phyloP scores from a whole-genome alignment of 805 yeast genomes.

The Ogataea haglerorum region DNA sequence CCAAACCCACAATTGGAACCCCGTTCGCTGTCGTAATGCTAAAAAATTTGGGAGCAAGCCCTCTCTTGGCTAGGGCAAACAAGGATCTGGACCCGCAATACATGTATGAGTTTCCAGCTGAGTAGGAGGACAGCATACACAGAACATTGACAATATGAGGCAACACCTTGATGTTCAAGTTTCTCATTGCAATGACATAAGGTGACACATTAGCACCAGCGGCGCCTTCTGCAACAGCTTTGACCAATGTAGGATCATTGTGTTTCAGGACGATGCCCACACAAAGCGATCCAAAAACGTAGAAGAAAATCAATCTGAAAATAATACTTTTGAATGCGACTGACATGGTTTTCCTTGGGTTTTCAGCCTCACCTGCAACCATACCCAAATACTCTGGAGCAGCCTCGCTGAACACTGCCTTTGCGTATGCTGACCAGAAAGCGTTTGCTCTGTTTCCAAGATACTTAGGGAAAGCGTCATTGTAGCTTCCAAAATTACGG shows the following conservation, averaged over 20 bases:
- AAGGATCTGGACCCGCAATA: conserved; percentile 67
- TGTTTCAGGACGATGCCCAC: conserved; percentile 76
- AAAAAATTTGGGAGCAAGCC: conserved; percentile 70
- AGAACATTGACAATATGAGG: conserved; percentile 80
- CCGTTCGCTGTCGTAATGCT: conserved; percentile 61
- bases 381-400: conserved; percentile 86
- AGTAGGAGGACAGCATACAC: conserved; percentile 68
- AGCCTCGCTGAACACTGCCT: conserved; percentile 69
- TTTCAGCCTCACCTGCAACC: conserved; percentile 79
- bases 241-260: conserved; percentile 57
- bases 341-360: conserved; percentile 61
- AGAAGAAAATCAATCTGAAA: conserved; percentile 62
- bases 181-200: conserved; percentile 77
- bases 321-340: conserved; percentile 75
- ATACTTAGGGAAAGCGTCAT: conserved; percentile 51
- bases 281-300: conserved; percentile 69
- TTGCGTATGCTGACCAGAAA: conserved; percentile 61
- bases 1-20: conserved; percentile 39
- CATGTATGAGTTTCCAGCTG: conserved; percentile 81
- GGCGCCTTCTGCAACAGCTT: conserved; percentile 55
- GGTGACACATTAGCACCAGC: conserved; percentile 83
- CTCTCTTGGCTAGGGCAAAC: conserved; percentile 66
- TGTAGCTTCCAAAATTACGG: conserved; percentile 24
- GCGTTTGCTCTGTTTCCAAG: conserved; percentile 59
- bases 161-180: conserved; percentile 59